Evolutionary conservation across 2,329 filamentous ascomycete genomes (phyloP).

Genomic region (Xylaria sp.): DNA sequence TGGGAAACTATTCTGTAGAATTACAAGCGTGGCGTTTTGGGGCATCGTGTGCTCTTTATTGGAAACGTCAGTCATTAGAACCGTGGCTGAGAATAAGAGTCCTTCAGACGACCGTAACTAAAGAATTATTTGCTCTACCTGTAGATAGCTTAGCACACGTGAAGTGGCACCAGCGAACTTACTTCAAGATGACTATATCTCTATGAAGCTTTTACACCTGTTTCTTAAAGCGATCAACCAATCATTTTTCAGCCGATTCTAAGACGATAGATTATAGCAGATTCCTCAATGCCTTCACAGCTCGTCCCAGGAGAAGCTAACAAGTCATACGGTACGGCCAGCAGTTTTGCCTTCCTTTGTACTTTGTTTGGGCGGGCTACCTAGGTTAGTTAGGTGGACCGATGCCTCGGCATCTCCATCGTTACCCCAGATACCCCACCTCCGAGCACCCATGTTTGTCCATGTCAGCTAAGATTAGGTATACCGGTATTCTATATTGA

Average conservation of each 20-base stretch:
- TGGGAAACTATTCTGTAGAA: constrained; percentile 30
- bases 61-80: constrained; percentile 7
- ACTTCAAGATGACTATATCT: background rate
- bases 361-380: background rate
- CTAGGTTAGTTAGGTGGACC: background rate
- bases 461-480: background rate
- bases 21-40: constrained; percentile 36
- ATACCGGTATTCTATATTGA: too few species aligned
- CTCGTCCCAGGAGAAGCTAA: background rate
- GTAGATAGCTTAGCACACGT: background rate
- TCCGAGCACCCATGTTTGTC: constrained; percentile 2
- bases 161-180: background rate
- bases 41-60: constrained; percentile 19
- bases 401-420: constrained; percentile 44
- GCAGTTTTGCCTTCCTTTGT: background rate
- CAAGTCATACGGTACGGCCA: background rate
- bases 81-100: constrained; percentile 15
- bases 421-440: constrained; percentile 41
- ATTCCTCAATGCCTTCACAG: background rate
- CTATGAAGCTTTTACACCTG: background rate
- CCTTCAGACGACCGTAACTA: constrained; percentile 11
- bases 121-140: background rate
- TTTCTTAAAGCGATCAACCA: background rate
- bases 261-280: background rate
- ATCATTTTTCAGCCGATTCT: background rate